Evolutionary conservation across 2,329 filamentous ascomycete genomes (phyloP), one percentile per base, ranked within the genome.

Genomic region (Zasmidium angulare): DNA sequence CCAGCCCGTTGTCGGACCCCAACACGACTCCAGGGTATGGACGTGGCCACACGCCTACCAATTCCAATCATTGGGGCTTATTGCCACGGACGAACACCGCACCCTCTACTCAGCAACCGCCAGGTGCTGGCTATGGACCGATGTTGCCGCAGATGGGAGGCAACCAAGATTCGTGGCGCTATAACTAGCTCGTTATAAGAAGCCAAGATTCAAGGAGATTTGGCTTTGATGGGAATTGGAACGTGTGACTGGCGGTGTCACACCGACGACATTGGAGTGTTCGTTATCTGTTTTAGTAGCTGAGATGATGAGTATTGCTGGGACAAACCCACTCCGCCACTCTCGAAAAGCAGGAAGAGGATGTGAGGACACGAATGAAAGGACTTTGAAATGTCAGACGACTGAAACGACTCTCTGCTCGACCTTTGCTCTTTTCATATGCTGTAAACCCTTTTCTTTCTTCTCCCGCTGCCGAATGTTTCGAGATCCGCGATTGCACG

Each of bases 1-100:
- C 66, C 10, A 74, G 69, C 53, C 73, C 73, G 21, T 55, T 74
- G 53, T 67, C 64, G 3, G 70, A 73, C 48, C 62, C 64, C 10
- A 66, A 69, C 54, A 67, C 49, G 11, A 62, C 69, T 12, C 68
- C 68, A 11, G 66, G 66, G 43, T 59, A 64, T 26, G 58, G 53
- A 47, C 53, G 65, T 23, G 63, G 62, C 14, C 61, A 64, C 26
- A 65, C 63, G 47, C 61, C 68, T 12, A 62, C 57, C 19, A 57
- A 61, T 46, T 19, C 53, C 19, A 53, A 52, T 22, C 55, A 60
- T 31, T 66, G 66, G 66, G 60, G 58, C 23, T 53, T 60, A 23
- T 48, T 67, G 31, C 63, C 66, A 23, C 57, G 61, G 50, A 47
- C 55, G n/a, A 57, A 65, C 19, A n/a, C n/a, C n/a, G n/a, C 55